These are phyloP conservation scores for Populus trichocarpa DNA, from an alignment of 441 rosid genomes.

Conservation along the genomic window DNA sequence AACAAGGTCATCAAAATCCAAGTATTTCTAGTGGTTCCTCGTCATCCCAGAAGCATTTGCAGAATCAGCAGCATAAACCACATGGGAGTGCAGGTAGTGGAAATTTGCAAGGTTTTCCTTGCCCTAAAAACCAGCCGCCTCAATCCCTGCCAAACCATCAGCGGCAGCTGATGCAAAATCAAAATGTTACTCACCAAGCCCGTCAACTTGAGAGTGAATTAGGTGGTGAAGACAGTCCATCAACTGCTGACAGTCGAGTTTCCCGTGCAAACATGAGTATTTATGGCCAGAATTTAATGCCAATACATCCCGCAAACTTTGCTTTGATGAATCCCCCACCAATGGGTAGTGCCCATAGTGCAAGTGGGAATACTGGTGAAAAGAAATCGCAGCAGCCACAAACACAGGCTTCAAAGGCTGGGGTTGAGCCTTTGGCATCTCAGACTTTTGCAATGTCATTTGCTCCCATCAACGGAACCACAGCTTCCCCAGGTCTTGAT, in stretches of 20 bases:
- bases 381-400: conserved; percentile 58
- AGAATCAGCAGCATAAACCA: conserved; percentile 69
- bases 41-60: conserved; percentile 75
- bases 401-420: conserved; percentile 50
- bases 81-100: conserved; percentile 39
- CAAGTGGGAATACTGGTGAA: conserved; percentile 46
- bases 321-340: conserved; percentile 58
- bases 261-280: conserved; percentile 47
- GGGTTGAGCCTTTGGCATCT: conserved; percentile 52
- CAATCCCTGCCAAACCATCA: conserved; percentile 61
- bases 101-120: conserved; percentile 63
- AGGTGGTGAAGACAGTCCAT: conserved; percentile 68
- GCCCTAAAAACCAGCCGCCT: conserved; percentile 49
- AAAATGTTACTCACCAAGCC: conserved; percentile 55
- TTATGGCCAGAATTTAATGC: conserved; percentile 43
- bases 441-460: conserved; percentile 94
- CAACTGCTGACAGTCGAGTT: conserved; percentile 73
- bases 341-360: conserved; percentile 38
- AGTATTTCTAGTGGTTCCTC: conserved; percentile 32
- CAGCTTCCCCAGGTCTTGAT: background rate
- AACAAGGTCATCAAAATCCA: too few species aligned
- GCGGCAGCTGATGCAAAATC: conserved; percentile 67
- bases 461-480: conserved; percentile 64
- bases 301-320: conserved; percentile 61
- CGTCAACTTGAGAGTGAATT: conserved; percentile 55